Percentiles rank a stretch among this genome's conserved stretches.
These are phyloP conservation scores for Stephania japonica DNA, from an alignment of 164 flowering plant genomes.

Conservation along the genomic window DNA sequence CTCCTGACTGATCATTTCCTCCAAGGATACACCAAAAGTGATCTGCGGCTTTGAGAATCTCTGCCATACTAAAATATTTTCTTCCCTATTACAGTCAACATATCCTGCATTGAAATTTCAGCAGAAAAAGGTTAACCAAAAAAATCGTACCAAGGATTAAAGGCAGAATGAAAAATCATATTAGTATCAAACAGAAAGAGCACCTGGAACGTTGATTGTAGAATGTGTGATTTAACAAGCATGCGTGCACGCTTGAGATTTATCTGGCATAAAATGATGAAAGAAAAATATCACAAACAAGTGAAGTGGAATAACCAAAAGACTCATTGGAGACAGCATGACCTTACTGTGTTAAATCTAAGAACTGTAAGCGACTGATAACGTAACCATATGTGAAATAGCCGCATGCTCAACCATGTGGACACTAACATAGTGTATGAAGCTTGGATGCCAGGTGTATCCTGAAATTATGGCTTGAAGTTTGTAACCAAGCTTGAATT, in stretches of 20 bases:
- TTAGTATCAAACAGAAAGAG: not conserved
- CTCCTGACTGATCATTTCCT: slow-evolving; percentile 48
- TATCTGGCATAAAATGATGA: slow-evolving; percentile 43
- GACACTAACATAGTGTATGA: slow-evolving; percentile 46
- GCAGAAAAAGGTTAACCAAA: not conserved
- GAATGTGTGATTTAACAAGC: slow-evolving; percentile 60
- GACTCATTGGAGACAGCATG: not conserved
- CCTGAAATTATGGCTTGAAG: slow-evolving; percentile 38
- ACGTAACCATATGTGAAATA: slow-evolving; percentile 86
- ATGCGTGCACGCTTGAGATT: slow-evolving; percentile 91
- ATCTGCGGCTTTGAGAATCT: slow-evolving; percentile 69
- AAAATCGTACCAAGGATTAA: not conserved
- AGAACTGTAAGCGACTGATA: slow-evolving; percentile 76
- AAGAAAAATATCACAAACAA: not conserved
- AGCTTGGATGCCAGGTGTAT: slow-evolving; percentile 50
- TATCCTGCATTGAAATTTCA: slow-evolving; percentile 42
- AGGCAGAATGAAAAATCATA: not conserved
- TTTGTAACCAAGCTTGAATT: slow-evolving; percentile 5
- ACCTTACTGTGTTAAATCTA: slow-evolving; percentile 64
- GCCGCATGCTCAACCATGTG: slow-evolving; percentile 70
- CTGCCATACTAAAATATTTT: slow-evolving; percentile 67
- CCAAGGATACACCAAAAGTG: slow-evolving; percentile 61
- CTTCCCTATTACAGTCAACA: slow-evolving; percentile 68
- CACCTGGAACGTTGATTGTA: slow-evolving; percentile 63
- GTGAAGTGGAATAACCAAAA: not conserved